These are phyloP conservation scores for Candida sonorensis DNA, from an alignment of 805 yeast genomes.

Conservation along the genomic window DNA sequence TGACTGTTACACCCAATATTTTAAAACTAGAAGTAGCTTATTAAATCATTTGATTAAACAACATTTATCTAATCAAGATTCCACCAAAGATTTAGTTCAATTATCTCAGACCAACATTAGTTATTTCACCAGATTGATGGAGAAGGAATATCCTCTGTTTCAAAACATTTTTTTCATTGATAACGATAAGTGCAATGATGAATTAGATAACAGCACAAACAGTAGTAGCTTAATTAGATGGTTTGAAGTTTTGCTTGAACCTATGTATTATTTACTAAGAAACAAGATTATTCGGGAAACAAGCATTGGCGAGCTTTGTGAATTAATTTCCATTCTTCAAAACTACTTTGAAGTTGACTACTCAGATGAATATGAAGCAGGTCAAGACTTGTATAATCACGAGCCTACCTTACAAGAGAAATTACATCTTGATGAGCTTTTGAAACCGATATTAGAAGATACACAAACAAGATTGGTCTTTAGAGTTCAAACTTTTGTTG, in stretches of 20 bases:
- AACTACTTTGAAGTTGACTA: conserved; percentile 61
- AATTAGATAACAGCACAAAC: conserved; percentile 24
- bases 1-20: conserved; percentile 62
- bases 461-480: conserved; percentile 77
- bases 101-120: conserved; percentile 57
- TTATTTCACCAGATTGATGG: conserved; percentile 51
- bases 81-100: conserved; percentile 40
- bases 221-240: conserved; percentile 40
- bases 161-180: conserved; percentile 40
- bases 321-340: conserved; percentile 62
- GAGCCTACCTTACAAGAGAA: conserved; percentile 11
- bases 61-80: conserved; percentile 17
- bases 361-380: conserved; percentile 8
- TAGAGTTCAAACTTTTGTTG: conserved; percentile 67
- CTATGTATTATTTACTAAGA: conserved; percentile 67
- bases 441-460: conserved; percentile 67
- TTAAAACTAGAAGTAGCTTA: conserved; percentile 46
- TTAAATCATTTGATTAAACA: conserved; percentile 32
- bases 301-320: conserved; percentile 64
- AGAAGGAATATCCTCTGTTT: conserved; percentile 57
- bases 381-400: conserved; percentile 15
- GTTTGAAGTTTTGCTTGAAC: conserved; percentile 63
- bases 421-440: conserved; percentile 39
- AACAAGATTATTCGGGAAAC: conserved; percentile 63
- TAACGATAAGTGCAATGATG: conserved; percentile 6